Evolutionary conservation across 306 rosid species (phyloP).

Genomic region (Fagus crenata): DNA sequence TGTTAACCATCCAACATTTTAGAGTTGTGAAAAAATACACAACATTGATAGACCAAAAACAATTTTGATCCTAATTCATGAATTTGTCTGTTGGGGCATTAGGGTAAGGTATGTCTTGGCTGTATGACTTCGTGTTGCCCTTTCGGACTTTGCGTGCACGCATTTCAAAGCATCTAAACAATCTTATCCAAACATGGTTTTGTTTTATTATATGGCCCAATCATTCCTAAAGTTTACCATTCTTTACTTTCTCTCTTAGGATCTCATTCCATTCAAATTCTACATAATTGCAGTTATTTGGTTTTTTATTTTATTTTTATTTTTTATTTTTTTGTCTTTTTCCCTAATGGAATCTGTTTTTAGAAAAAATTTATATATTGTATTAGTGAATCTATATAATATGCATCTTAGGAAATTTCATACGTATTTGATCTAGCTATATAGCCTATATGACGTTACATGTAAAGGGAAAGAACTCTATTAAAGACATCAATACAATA

Average conservation of each 20-base stretch:
- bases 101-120: constrained; percentile 20
- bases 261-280: constrained; percentile 3
- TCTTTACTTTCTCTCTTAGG: background rate
- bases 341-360: background rate
- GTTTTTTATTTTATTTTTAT: background rate
- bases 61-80: too few relatives aligned
- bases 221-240: constrained; percentile 25
- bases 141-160: constrained; percentile 54
- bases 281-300: background rate
- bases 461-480: background rate
- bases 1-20: too few relatives aligned
- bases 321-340: background rate
- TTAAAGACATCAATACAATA: background rate
- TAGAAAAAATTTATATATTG: background rate
- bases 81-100: background rate
- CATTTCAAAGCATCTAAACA: constrained; percentile 32
- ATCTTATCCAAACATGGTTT: constrained; percentile 35
- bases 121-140: background rate
- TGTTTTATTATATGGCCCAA: constrained; percentile 26
- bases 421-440: background rate
- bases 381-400: background rate
- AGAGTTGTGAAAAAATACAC: too few relatives aligned
- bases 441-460: background rate
- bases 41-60: too few relatives aligned
- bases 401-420: background rate